phyloP scores from a whole-genome alignment of 116 monocot genomes.

The Dioscorea cayenensis region DNA sequence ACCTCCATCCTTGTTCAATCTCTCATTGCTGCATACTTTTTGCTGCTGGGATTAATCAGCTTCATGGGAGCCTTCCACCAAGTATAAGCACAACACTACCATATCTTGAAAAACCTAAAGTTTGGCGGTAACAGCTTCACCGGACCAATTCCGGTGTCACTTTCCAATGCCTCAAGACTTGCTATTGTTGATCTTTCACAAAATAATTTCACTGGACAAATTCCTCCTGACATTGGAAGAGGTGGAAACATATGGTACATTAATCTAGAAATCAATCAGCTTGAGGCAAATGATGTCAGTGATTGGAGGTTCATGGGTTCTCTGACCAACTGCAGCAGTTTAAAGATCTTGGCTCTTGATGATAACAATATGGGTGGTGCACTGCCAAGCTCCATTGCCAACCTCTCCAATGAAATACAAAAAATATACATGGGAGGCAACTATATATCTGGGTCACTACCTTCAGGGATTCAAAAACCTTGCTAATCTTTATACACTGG shows the following conservation, averaged over 20 bases:
- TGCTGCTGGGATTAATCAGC: neutral
- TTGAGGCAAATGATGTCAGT: constrained; percentile 7
- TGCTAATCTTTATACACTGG: neutral
- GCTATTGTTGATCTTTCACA: neutral
- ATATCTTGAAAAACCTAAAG: neutral
- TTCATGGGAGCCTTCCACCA: constrained; percentile 6
- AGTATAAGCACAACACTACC: constrained; percentile 12
- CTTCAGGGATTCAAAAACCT: constrained; percentile 15
- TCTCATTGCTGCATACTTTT: constrained; percentile 6
- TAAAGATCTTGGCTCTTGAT: neutral
- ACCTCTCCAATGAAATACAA: constrained; percentile 20
- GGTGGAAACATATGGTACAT: neutral
- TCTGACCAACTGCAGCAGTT: constrained; percentile 24
- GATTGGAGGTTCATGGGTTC: constrained; percentile 28
- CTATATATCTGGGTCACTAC: constrained; percentile 18
- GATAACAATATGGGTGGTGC: constrained; percentile 13
- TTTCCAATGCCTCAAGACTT: constrained; percentile 7
- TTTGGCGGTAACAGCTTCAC: neutral
- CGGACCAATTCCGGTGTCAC: constrained; percentile 7
- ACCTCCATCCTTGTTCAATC: constrained; percentile 17
- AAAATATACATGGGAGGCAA: neutral
- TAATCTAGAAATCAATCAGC: constrained; percentile 7
- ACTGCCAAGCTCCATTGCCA: constrained; percentile 17
- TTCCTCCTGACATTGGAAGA: constrained; percentile 20
- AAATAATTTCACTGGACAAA: constrained; percentile 4